Conservation (phyloP, 2,329 filamentous ascomycete genomes). For the Xylaria sp. region DNA sequence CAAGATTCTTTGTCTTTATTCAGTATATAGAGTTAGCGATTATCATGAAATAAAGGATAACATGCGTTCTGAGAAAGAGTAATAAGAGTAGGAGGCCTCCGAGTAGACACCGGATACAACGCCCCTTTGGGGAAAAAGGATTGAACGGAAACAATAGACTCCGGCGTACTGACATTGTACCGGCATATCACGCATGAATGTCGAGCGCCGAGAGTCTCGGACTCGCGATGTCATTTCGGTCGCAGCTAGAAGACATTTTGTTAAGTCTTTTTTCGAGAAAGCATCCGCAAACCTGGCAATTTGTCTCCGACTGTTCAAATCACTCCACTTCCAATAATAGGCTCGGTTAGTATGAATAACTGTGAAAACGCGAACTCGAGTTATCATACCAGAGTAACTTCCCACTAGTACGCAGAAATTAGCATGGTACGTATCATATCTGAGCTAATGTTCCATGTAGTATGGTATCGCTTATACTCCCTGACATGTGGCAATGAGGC, state of each 20-base stretch:
- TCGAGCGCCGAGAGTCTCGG: not conserved
- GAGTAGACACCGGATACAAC: not conserved
- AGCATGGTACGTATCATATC: not conserved
- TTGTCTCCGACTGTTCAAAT: not conserved
- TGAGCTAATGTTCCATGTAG: not conserved
- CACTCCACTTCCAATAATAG: not conserved
- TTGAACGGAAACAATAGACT: not conserved
- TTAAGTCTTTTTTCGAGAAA: not conserved
- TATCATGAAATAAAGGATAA: not conserved
- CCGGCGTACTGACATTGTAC: not conserved
- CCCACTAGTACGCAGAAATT: not conserved
- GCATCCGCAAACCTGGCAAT: not conserved
- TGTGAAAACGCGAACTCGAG: not conserved
- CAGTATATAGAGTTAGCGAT: not conserved
- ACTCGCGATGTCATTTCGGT: not conserved
- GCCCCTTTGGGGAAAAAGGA: too few species aligned
- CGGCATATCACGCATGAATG: not conserved
- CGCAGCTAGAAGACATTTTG: not conserved
- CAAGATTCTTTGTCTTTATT: not conserved
- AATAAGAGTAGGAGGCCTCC: not conserved
- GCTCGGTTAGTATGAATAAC: not conserved
- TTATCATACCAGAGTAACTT: not conserved
- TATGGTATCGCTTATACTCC: not conserved
- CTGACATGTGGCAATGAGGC: not conserved
- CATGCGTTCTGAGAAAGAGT: not conserved